A percentile compares a stretch with the other conserved stretches of the same genome.
These are phyloP conservation scores for Termitomyces sp. DNA, from an alignment of 768 basidiomycete genomes.

Conservation along the genomic window DNA sequence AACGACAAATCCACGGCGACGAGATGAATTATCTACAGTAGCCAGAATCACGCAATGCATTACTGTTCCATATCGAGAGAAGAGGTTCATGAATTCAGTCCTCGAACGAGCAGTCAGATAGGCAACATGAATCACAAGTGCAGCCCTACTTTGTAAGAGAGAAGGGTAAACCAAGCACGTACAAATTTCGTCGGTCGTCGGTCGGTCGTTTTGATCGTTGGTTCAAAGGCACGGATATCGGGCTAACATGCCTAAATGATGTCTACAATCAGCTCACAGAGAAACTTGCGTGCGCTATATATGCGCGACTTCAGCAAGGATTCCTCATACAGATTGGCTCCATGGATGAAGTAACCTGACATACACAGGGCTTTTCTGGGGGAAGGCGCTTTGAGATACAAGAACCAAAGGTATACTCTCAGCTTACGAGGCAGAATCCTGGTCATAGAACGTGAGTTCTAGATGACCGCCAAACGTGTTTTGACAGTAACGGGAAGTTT, in stretches of 20 bases:
- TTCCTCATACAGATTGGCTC: conserved; percentile 46
- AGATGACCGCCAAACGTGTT: conserved; percentile 33
- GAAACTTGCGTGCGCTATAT: conserved; percentile 3
- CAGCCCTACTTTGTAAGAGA: conserved; percentile 64
- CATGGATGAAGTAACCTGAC: conserved; percentile 55
- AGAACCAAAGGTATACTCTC: neutral
- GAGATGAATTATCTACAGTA: conserved; percentile 78
- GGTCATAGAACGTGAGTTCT: conserved; percentile 48
- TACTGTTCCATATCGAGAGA: conserved; percentile 61
- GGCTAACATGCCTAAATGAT: conserved; percentile 30
- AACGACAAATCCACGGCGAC: conserved; percentile 78
- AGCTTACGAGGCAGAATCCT: conserved; percentile 45
- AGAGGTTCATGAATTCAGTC: conserved; percentile 54
- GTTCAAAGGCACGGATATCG: conserved; percentile 20
- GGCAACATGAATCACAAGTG: neutral
- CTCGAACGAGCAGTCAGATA: conserved; percentile 17
- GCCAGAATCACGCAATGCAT: conserved; percentile 77
- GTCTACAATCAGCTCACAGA: neutral
- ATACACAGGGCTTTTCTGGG: conserved; percentile 61
- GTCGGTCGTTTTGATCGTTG: conserved; percentile 20
- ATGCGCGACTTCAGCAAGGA: conserved; percentile 7
- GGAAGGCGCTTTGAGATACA: neutral
- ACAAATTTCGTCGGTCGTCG: conserved; percentile 72
- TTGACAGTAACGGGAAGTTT: conserved; percentile 35
- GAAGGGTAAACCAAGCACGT: conserved; percentile 80